phyloP scores from a whole-genome alignment of 2,329 filamentous ascomycete species.

The Pseudocercospora vitis region DNA sequence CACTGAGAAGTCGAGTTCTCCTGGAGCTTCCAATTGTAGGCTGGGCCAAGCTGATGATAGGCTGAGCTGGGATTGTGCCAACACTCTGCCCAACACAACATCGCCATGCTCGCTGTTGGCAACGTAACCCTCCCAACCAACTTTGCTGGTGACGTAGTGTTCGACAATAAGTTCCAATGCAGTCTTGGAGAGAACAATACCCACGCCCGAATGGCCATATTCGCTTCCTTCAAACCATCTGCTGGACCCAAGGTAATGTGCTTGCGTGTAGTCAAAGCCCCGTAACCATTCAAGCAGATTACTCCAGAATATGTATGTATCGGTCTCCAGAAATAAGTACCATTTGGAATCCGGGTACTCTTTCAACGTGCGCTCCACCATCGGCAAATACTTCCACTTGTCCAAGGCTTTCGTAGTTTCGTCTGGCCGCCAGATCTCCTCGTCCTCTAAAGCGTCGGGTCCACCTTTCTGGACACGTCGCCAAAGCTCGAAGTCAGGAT shows the following conservation, averaged over 20 bases:
- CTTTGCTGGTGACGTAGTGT: constrained; percentile 44
- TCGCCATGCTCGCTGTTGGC: constrained; percentile 30
- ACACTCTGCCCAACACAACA: constrained; percentile 29
- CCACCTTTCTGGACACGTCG: constrained; percentile 28
- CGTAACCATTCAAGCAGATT: constrained; percentile 48
- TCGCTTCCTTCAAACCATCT: constrained; percentile 45
- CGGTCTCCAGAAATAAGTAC: constrained; percentile 56
- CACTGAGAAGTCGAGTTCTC: constrained; percentile 41
- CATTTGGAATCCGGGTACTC: constrained; percentile 49
- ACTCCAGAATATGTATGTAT: constrained; percentile 49
- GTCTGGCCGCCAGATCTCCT: constrained; percentile 31
- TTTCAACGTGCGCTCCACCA: constrained; percentile 39
- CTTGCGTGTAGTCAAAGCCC: constrained; percentile 44
- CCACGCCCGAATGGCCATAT: constrained; percentile 44
- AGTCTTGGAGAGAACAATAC: constrained; percentile 46
- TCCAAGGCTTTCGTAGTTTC: constrained; percentile 39
- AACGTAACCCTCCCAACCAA: constrained; percentile 29
- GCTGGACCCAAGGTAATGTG: constrained; percentile 52
- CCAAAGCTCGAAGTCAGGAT: constrained; percentile 34
- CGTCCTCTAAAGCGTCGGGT: constrained; percentile 35
- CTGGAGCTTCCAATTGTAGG: constrained; percentile 38
- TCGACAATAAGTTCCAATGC: constrained; percentile 36
- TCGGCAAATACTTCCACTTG: constrained; percentile 56
- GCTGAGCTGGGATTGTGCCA: constrained; percentile 23
- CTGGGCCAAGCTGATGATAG: constrained; percentile 30